Base-by-base conservation (phyloP, 2,329 filamentous ascomycete species). In the Colletotrichum magnum region DNA sequence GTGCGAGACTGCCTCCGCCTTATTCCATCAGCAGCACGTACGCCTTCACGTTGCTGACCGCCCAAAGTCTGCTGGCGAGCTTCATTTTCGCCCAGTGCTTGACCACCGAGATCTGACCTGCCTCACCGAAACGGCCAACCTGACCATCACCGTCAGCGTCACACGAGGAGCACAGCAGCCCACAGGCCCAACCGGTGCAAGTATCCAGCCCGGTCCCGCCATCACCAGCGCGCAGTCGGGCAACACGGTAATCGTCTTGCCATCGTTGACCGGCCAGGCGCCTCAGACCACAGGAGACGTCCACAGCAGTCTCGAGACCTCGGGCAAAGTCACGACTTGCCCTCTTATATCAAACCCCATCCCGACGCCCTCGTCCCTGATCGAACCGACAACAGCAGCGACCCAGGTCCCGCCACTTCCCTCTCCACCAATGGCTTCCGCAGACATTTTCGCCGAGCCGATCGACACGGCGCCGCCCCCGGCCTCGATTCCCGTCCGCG, bases 381-480 rank as follows among this genome's bases (percentile, higher is more conserved):
- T 83, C 1, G 58, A 70, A n/a, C 41, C 68, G 18, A 48, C 54
- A 24, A 58, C 64, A 24, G 51, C 64, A 9, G 58, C 13, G 16
- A 54, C 53, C 4, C 51, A 28, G 16, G 28, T 53, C 16, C 43
- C 32, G 9, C 64, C 57, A 10, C 28, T 64, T 9, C 68, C 68
- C 1, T 64, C 68, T 6, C 52, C 67, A 16, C 58, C 58, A 28
- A 79, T 78, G 75, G 73, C 76, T 24, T 75, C 76, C 13, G 68
- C 75, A 13, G 77, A 91, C 73, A 89, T 92, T 60, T 92, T 92
- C 72, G 81, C 82, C 7, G 75, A 77, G 12, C 87, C 89, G 32
- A 85, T 92, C 58, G 84, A 83, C 18, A 87, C 84, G 2, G 82
- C 79, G 69, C 77, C 85, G 12, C 88, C 89, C 4, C 84, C 86